These are phyloP conservation scores for Pichia terricola DNA, from an alignment of 1,139 yeast species.

Conservation along the genomic window DNA sequence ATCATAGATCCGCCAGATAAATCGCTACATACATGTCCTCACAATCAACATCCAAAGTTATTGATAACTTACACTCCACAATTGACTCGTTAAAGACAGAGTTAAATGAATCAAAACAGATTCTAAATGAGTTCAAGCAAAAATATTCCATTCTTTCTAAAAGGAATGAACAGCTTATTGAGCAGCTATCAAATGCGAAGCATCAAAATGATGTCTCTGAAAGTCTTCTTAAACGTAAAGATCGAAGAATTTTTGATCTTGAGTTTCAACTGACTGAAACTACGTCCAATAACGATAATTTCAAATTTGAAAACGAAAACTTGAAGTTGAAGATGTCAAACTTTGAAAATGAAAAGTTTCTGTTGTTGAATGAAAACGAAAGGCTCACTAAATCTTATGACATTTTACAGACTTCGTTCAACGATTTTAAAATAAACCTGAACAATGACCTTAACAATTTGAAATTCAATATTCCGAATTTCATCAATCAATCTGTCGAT, in stretches of 20 bases:
- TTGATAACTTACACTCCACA: constrained; percentile 22
- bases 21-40: background rate
- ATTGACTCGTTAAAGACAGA: constrained; percentile 20
- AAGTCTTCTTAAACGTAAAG: constrained; percentile 54
- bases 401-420: constrained; percentile 46
- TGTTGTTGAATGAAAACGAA: constrained; percentile 44
- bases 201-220: constrained; percentile 63
- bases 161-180: constrained; percentile 51
- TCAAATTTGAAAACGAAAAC: constrained; percentile 38
- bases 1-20: no score
- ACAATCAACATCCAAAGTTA: constrained; percentile 22
- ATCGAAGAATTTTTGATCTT: constrained; percentile 51
- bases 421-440: constrained; percentile 48
- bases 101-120: constrained; percentile 38
- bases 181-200: constrained; percentile 58
- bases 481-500: constrained; percentile 30
- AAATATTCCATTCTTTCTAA: constrained; percentile 38
- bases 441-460: constrained; percentile 28
- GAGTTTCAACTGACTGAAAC: constrained; percentile 46
- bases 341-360: constrained; percentile 38
- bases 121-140: constrained; percentile 40
- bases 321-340: constrained; percentile 41
- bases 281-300: constrained; percentile 34
- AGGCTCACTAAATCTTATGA: constrained; percentile 55
- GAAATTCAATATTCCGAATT: constrained; percentile 28